A percentile compares a stretch with the other conserved stretches of the same genome.
phyloP scores from a whole-genome alignment of 78 protist species.

The Dictyostelium intermedium region DNA sequence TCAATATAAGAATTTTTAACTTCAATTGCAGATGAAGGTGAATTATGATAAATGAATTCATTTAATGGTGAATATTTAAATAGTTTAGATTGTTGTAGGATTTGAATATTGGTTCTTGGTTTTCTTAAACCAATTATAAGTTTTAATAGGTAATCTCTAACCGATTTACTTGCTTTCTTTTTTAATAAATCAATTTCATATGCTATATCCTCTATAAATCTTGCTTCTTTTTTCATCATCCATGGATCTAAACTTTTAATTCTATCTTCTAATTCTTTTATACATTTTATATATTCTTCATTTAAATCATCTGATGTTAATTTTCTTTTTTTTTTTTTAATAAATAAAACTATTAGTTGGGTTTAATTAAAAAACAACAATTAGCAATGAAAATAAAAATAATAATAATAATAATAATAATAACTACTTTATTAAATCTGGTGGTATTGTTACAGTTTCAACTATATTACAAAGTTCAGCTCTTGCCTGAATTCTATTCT shows the following conservation, averaged over 20 bases:
- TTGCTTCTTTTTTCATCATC: conserved; percentile 58
- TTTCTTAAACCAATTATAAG: conserved; percentile 48
- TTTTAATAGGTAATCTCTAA: conserved; percentile 53
- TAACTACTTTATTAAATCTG: conserved; percentile 25
- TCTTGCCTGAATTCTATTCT: conserved; percentile 21
- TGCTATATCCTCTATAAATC: conserved; percentile 61
- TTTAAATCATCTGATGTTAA: conserved; percentile 34
- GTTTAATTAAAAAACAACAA: too few species aligned
- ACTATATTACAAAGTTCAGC: conserved; percentile 30
- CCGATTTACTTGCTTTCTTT: conserved; percentile 59
- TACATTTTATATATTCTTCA: conserved; percentile 62
- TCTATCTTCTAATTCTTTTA: neutral
- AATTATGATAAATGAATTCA: conserved; percentile 47
- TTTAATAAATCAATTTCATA: conserved; percentile 60
- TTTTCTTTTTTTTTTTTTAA: neutral
- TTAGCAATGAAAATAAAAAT: too few species aligned
- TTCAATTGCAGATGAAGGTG: conserved; percentile 43
- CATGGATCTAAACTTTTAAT: conserved; percentile 33
- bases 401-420: neutral
- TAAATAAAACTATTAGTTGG: too few species aligned
- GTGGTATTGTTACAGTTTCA: conserved; percentile 46
- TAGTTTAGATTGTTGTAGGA: conserved; percentile 46
- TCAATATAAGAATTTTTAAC: conserved; percentile 43
- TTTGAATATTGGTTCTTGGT: conserved; percentile 70
- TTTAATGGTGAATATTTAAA: conserved; percentile 46